These are phyloP conservation scores for Schizopora paradoxa DNA, from an alignment of 1,284 basidiomycete genomes.

Conservation along the genomic window DNA sequence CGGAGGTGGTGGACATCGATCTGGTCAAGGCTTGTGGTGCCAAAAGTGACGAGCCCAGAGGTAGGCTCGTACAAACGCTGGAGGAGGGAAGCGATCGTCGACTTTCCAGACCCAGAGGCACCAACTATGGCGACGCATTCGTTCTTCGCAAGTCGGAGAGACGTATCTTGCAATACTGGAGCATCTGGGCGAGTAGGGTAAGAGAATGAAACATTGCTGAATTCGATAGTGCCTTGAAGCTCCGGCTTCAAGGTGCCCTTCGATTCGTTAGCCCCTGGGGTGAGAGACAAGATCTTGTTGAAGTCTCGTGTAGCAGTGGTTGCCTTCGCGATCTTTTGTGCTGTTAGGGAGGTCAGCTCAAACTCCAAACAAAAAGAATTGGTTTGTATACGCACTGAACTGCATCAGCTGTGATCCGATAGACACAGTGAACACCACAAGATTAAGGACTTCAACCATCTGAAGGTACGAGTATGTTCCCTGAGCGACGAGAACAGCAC, in stretches of 20 bases:
- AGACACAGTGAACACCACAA: conserved; percentile 91
- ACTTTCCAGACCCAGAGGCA: conserved; percentile 85
- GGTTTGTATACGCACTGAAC: conserved; percentile 60
- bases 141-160: conserved; percentile 59
- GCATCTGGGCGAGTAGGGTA: conserved; percentile 80
- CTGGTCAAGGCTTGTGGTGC: conserved; percentile 42
- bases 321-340: conserved; percentile 76
- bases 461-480: conserved; percentile 83
- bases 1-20: conserved; percentile 72
- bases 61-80: conserved; percentile 83
- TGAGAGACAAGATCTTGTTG: conserved; percentile 59
- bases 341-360: conserved; percentile 34
- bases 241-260: conserved; percentile 61
- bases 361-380: not conserved
- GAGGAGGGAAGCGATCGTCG: conserved; percentile 76
- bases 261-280: conserved; percentile 59
- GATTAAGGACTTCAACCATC: conserved; percentile 86
- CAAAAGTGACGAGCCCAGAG: conserved; percentile 58
- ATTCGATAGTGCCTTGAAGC: conserved; percentile 59
- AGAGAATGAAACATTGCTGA: conserved; percentile 71
- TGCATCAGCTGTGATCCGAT: conserved; percentile 87
- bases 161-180: conserved; percentile 62
- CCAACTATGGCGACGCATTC: conserved; percentile 89
- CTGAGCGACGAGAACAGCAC: conserved; percentile 73
- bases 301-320: conserved; percentile 79